Evolutionary conservation across 495 filamentous ascomycete species (phyloP).

Genomic region (Penicillium fimorum): DNA sequence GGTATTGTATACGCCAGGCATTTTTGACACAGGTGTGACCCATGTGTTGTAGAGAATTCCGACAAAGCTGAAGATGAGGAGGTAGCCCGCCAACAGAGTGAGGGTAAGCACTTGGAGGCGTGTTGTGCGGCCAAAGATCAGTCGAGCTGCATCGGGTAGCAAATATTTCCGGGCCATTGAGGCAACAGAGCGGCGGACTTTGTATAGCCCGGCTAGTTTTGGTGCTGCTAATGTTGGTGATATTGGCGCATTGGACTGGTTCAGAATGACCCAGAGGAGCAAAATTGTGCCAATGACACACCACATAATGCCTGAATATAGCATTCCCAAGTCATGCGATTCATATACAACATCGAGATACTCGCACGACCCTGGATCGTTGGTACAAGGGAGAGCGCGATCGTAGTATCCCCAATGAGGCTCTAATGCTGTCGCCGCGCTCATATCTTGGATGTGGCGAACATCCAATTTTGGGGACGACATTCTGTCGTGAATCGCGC

Average conservation of each 20-base stretch:
- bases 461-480: slow-evolving; percentile 6
- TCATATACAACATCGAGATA: slow-evolving; percentile 63
- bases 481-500: slow-evolving; percentile 10
- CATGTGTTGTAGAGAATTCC: slow-evolving; percentile 59
- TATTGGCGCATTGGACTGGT: slow-evolving; percentile 13
- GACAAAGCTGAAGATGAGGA: slow-evolving; percentile 61
- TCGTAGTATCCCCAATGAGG: slow-evolving; percentile 62
- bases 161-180: slow-evolving; percentile 28
- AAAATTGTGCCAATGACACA: slow-evolving; percentile 51
- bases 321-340: slow-evolving; percentile 57
- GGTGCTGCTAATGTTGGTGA: background rate
- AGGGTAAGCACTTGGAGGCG: slow-evolving; percentile 51
- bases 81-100: slow-evolving; percentile 48
- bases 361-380: slow-evolving; percentile 58
- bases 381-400: slow-evolving; percentile 57
- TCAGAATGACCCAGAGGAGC: slow-evolving; percentile 42
- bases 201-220: slow-evolving; percentile 9
- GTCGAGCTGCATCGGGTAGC: slow-evolving; percentile 37
- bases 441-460: slow-evolving; percentile 42
- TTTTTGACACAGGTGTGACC: slow-evolving; percentile 56
- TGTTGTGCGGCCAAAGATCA: slow-evolving; percentile 39
- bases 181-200: slow-evolving; percentile 14
- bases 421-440: slow-evolving; percentile 38
- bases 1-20: slow-evolving; percentile 49
- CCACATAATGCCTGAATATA: slow-evolving; percentile 63